phyloP scores from a whole-genome alignment of 164 flowering plant species.

The Euptelea pleiosperma region DNA sequence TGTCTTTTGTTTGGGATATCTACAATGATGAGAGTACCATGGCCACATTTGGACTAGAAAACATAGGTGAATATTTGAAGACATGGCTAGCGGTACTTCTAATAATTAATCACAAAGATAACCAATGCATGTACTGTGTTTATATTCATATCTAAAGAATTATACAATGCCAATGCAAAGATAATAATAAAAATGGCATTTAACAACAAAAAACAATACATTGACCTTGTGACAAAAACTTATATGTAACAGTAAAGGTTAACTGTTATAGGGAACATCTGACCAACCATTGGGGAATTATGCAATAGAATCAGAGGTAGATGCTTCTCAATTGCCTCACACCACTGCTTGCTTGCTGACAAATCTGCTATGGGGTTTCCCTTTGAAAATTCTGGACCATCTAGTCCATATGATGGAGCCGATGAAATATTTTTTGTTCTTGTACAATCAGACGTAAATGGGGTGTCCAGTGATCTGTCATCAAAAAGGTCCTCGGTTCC shows the following conservation, averaged over 20 bases:
- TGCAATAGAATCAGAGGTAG: constrained; percentile 53
- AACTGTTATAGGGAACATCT: constrained; percentile 1
- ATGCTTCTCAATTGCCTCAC: constrained; percentile 66
- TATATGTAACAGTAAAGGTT: background rate
- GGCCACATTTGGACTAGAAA: too few species aligned
- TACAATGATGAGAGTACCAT: too few species aligned
- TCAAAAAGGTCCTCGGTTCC: constrained; percentile 79
- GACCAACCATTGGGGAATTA: constrained; percentile 63
- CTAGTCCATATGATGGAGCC: constrained; percentile 66
- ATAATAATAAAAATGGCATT: too few species aligned
- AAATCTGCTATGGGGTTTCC: constrained; percentile 19
- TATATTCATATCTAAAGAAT: too few species aligned
- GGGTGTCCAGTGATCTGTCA: constrained; percentile 57
- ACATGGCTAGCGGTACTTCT: too few species aligned
- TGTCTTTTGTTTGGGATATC: too few species aligned
- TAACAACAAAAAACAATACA: too few species aligned
- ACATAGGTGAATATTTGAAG: too few species aligned
- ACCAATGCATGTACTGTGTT: too few species aligned
- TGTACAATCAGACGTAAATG: constrained; percentile 66
- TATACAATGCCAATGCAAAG: too few species aligned
- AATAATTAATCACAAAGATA: too few species aligned
- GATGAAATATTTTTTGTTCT: constrained; percentile 73
- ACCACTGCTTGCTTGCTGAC: constrained; percentile 64
- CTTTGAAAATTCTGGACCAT: constrained; percentile 24
- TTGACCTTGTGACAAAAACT: too few species aligned